Evolutionary conservation across 2,329 filamentous ascomycete genomes (phyloP).

Genomic region (Thermomyces lanuginosus): DNA sequence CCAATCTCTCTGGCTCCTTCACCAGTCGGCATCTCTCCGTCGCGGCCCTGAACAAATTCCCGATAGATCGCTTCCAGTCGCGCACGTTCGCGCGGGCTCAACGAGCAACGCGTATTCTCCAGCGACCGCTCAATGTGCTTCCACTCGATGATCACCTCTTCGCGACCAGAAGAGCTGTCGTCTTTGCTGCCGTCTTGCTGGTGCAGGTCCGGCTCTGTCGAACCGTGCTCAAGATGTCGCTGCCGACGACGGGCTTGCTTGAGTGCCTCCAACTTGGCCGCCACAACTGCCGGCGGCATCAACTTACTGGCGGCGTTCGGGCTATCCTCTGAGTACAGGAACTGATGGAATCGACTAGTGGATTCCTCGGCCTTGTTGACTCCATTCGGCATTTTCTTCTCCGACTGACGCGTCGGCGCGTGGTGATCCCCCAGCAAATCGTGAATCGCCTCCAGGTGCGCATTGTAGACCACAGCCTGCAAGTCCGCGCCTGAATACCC

Average conservation of each 20-base stretch:
- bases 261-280: conserved; percentile 66
- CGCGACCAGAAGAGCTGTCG: conserved; percentile 12
- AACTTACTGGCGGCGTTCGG: conserved; percentile 34
- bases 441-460: conserved; percentile 92
- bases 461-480: conserved; percentile 88
- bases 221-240: conserved; percentile 34
- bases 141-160: conserved; percentile 72
- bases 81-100: conserved; percentile 58
- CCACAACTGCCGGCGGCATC: conserved; percentile 63
- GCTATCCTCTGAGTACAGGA: conserved; percentile 51
- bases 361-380: conserved; percentile 12
- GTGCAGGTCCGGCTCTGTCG: conserved; percentile 14
- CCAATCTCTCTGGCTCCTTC: conserved; percentile 86
- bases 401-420: conserved; percentile 19
- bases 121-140: conserved; percentile 66
- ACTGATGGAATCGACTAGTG: conserved; percentile 39
- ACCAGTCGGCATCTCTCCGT: conserved; percentile 88
- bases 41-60: conserved; percentile 84
- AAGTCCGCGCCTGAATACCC: conserved; percentile 90
- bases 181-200: conserved; percentile 3
- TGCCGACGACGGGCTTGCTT: conserved; percentile 52
- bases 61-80: conserved; percentile 67
- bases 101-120: conserved; percentile 61
- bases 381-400: conserved; percentile 8
- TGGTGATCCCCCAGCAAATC: conserved; percentile 55